Conservation (phyloP, 1,284 basidiomycete species). For the Melanopsichium pennsylvanicum region DNA sequence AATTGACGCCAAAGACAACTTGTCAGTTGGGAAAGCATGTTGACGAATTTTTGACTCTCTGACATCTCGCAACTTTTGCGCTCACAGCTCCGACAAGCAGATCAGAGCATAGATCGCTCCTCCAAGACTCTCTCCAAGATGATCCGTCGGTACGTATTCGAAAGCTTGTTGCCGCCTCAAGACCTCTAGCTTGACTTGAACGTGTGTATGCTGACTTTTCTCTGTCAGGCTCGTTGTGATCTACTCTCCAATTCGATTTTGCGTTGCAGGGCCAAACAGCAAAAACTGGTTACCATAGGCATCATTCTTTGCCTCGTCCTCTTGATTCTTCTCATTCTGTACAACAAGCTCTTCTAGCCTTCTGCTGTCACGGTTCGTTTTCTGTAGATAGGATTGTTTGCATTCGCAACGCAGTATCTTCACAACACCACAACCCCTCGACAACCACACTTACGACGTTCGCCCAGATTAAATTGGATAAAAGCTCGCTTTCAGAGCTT, state of each 20-base stretch:
- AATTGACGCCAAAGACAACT: no score
- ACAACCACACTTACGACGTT: no score
- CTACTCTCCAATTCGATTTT: background rate
- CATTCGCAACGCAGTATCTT: no score
- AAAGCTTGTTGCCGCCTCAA: background rate
- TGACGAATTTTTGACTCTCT: background rate
- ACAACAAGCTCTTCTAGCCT: conserved; percentile 56
- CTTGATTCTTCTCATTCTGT: conserved; percentile 64
- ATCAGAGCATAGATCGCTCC: conserved; percentile 71
- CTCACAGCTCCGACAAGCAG: conserved; percentile 70
- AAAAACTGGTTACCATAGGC: conserved; percentile 61
- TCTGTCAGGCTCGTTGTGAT: background rate
- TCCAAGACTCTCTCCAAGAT: conserved; percentile 72
- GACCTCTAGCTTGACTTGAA: background rate
- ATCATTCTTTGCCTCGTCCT: conserved; percentile 64
- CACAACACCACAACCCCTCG: no score
- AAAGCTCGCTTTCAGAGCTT: no score
- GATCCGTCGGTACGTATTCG: conserved; percentile 70
- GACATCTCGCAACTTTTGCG: no score
- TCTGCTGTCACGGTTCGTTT: no score
- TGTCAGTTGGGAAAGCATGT: no score
- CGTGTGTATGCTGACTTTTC: conserved; percentile 1
- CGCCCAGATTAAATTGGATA: no score
- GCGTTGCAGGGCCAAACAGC: conserved; percentile 60
- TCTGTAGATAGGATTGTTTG: no score